Evolutionary conservation across 768 basidiomycete species (phyloP), one percentile per base, ranked within the genome.

Genomic region (Pisolithus microcarpus): DNA sequence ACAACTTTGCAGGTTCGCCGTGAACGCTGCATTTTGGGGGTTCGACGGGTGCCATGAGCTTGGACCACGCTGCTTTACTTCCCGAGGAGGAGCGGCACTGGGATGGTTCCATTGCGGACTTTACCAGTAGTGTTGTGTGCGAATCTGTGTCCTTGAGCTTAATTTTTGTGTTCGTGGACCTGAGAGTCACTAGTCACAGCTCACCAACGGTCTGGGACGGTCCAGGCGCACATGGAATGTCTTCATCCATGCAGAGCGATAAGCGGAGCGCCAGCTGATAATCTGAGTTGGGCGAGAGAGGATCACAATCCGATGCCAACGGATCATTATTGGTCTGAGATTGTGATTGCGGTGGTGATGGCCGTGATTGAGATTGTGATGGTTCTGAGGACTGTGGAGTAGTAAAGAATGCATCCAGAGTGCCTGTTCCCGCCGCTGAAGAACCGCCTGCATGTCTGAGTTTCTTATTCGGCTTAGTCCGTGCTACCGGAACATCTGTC

Each of bases 1-100:
- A 78, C 69, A 84, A 78, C 65, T 84, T 89, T 37, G 87, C 69
- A 0, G 80, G 82, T 61, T 93, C 90, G n/a, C 72, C 72, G 59
- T 95, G 91, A 6, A 81, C 77, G 0, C 61, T 67, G 61, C 91
- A 95, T 24, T 71, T 71, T 11, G 91, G 91, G 1, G 84, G 72
- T 46, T 77, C 73, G 18, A 83, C 70, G 0, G 84, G 84, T 0
- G 85, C 77, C 53, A 94, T 77, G 51, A 94, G 76, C 38, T 62
- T 72, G 26, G 75, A 78, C 91, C 92, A 94, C 1, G 77, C 81
- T 24, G 65, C 62, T 59, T 73, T 75, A 59, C 60, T 70, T 49
- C 64, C 53, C 37, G 67, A 55, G 34, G 61, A 53, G 43, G 34
- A 34, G 64, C 54, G 49, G 60, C 60, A 45, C 7, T 48, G 34